phyloP scores from a whole-genome alignment of 108 stramenopile genomes.

The Fragilariopsis cylindrus region DNA sequence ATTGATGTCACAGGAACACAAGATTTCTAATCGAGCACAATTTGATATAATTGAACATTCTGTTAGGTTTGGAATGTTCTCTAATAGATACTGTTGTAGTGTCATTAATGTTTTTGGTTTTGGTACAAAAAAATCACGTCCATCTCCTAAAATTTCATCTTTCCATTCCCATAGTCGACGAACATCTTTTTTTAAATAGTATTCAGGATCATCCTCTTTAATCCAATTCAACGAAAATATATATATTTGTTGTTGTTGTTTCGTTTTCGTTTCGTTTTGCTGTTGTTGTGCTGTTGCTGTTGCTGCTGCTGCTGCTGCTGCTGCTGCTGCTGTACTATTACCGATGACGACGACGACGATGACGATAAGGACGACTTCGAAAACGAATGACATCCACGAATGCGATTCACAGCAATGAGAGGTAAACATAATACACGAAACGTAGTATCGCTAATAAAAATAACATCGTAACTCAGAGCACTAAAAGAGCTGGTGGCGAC shows the following conservation, averaged over 20 bases:
- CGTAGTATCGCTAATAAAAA: too few species aligned
- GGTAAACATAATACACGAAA: too few species aligned
- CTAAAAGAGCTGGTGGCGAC: too few species aligned
- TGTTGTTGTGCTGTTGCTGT: background rate
- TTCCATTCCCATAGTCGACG: constrained; percentile 81
- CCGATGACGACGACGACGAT: too few species aligned
- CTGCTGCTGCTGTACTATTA: background rate
- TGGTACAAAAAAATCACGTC: constrained; percentile 81
- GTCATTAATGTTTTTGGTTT: constrained; percentile 64
- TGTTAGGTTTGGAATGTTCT: constrained; percentile 22
- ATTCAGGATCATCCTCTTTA: background rate
- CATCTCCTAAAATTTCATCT: constrained; percentile 73
- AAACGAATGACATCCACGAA: too few species aligned
- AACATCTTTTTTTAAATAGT: constrained; percentile 19
- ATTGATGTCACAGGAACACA: background rate
- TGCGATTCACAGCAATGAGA: too few species aligned
- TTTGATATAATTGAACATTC: constrained; percentile 76
- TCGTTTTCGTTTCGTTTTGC: too few species aligned
- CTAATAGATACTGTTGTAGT: constrained; percentile 45
- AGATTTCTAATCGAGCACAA: constrained; percentile 71
- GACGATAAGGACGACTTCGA: too few species aligned
- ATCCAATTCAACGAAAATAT: constrained; percentile 13
- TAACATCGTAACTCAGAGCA: too few species aligned
- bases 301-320: background rate
- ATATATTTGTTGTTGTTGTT: background rate